phyloP scores from a whole-genome alignment of 257 asterid species.

The Scutellaria baicalensis region DNA sequence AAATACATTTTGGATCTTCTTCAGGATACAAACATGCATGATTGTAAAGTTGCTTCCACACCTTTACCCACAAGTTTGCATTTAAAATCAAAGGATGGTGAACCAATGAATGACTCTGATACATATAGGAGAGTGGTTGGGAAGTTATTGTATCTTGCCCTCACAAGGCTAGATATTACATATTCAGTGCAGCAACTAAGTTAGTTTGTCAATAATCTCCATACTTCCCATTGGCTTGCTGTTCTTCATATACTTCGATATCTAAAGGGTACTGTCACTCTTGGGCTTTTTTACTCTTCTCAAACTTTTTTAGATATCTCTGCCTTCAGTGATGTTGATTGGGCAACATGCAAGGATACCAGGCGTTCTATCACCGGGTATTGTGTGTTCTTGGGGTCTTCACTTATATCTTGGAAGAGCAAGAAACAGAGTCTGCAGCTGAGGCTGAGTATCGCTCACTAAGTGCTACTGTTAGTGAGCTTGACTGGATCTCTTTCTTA shows the following conservation, averaged over 20 bases:
- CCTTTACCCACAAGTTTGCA: background rate
- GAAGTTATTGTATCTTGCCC: background rate
- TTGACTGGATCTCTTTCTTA: background rate
- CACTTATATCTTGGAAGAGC: background rate
- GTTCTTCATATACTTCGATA: background rate
- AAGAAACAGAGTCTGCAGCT: background rate
- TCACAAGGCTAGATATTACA: background rate
- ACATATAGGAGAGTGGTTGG: background rate
- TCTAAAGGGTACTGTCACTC: background rate
- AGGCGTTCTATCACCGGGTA: too few relatives aligned
- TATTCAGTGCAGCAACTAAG: background rate
- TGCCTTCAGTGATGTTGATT: background rate
- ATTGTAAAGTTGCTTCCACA: background rate
- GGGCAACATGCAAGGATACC: background rate
- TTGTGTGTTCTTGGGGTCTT: background rate
- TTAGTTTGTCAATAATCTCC: background rate
- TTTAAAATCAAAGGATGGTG: background rate
- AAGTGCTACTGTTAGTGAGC: background rate
- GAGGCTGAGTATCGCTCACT: background rate
- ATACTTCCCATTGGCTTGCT: background rate
- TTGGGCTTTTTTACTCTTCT: background rate
- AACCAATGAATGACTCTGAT: background rate
- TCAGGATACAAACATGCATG: background rate
- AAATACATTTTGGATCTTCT: background rate
- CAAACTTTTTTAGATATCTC: fast-evolving